These are phyloP conservation scores for Hymenoscyphus fructigenus DNA, from an alignment of 2,329 filamentous ascomycete genomes.

Conservation along the genomic window DNA sequence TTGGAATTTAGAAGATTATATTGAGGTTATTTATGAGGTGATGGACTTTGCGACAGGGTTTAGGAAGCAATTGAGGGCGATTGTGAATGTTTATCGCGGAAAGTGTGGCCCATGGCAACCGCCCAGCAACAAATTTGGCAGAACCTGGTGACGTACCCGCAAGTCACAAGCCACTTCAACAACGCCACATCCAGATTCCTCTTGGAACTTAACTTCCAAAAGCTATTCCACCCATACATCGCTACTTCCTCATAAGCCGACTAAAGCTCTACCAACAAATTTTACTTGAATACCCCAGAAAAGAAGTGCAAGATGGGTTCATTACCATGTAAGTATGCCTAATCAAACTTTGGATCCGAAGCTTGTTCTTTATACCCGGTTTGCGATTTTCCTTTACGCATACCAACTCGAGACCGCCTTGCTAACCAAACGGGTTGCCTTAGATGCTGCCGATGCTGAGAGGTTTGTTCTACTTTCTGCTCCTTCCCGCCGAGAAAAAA, in stretches of 20 bases:
- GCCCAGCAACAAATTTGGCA: constrained; percentile 7
- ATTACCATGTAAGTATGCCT: constrained; percentile 39
- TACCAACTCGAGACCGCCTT: constrained; percentile 30
- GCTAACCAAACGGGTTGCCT: constrained; percentile 33
- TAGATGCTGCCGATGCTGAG: constrained; percentile 97
- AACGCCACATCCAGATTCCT: constrained; percentile 18
- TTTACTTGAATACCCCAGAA: constrained; percentile 1
- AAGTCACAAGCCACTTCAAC: constrained; percentile 19
- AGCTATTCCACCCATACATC: neutral
- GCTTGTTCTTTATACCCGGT: constrained; percentile 25
- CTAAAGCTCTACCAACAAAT: neutral
- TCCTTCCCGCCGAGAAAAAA: neutral
- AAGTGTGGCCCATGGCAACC: neutral
- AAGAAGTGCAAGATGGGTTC: constrained; percentile 31
- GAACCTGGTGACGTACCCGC: constrained; percentile 19
- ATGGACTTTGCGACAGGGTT: neutral
- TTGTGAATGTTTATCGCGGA: constrained; percentile 1
- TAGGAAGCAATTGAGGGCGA: neutral
- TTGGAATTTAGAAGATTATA: constrained; percentile 40
- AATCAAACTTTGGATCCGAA: constrained; percentile 26
- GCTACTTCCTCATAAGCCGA: constrained; percentile 3
- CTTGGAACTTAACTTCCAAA: no score
- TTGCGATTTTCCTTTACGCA: constrained; percentile 28
- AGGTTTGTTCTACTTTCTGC: constrained; percentile 56
- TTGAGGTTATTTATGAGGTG: neutral